Base-by-base conservation (phyloP, 495 filamentous ascomycete species). In the Penicillium canescens region DNA sequence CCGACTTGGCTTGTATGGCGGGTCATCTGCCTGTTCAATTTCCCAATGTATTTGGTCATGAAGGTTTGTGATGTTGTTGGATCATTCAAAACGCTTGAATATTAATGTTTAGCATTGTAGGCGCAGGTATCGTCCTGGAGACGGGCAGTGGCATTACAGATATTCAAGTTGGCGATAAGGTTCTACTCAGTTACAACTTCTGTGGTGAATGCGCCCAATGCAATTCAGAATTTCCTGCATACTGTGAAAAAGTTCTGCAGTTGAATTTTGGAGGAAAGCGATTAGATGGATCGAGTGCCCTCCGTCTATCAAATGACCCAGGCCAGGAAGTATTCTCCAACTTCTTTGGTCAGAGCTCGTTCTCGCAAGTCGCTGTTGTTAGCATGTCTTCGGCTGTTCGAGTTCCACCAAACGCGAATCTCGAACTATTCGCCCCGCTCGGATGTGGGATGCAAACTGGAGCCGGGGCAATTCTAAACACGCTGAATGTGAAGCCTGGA, bases 391-490 rank as follows among this genome's bases (percentile, higher is more conserved):
- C 45, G 5, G 48, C 65, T 0, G 71, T 77, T 6, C 59, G 54
- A 12, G 68, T 75, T 0, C 24, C 40, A 8, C n/a, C 41, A 2
- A 52, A 45, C 0, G 64, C 60, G 0, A 53, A 70, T 12, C 48
- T 75, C 3, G 56, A 54, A 20, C 42, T 71, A 0, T 69, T 64
- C 16, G 67, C 71, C 2, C 65, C 72, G 14, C 52, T 76, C 14
- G 72, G 73, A 5, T 76, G 72, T 54, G 72, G 73, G 2, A 60
- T 76, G 57, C 71, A 75, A 55, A 76, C 73, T 8, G 73, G 72
- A 4, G 61, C 61, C 2, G 69, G 68, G 6, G 63, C 68, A 2
- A 57, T 75, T 26, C 47, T 72, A 2, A 69, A 76, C 45, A 54
- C 57, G 6, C 52, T 70, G 1, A 39, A 52, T 10, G 67, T 67